These are phyloP conservation scores for Bocquillonia castaneifolia DNA, from an alignment of 441 rosid genomes.

Conservation along the genomic window DNA sequence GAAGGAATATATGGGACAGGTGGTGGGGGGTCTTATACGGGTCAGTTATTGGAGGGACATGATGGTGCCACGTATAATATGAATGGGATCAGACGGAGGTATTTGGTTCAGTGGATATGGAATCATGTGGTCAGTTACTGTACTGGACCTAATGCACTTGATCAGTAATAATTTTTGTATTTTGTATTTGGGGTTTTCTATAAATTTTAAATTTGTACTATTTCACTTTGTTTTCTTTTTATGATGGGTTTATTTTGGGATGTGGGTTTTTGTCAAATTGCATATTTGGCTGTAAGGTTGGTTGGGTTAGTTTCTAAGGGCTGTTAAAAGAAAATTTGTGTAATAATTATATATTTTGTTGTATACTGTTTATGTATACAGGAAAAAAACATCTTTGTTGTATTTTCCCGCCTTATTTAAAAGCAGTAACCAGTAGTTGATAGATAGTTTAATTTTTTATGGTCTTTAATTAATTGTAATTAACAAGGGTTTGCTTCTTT, in stretches of 20 bases:
- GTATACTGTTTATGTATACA: constrained; percentile 33
- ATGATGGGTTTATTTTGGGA: constrained; percentile 4
- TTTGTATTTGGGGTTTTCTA: not conserved
- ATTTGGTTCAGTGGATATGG: constrained; percentile 95
- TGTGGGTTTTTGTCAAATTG: constrained; percentile 14
- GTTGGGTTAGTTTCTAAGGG: constrained; percentile 30
- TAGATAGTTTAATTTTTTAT: no score
- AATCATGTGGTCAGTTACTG: constrained; percentile 73
- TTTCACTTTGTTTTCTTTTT: not conserved
- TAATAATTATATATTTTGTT: constrained; percentile 23
- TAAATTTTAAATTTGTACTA: not conserved
- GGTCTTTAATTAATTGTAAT: no score
- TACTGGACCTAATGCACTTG: constrained; percentile 93
- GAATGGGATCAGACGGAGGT: constrained; percentile 79
- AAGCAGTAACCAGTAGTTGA: not conserved
- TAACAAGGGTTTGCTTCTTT: no score
- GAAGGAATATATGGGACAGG: constrained; percentile 98
- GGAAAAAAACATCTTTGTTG: not conserved
- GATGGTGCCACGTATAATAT: constrained; percentile 86
- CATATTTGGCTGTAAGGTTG: constrained; percentile 22
- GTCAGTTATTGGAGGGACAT: constrained; percentile 63
- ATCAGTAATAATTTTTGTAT: constrained; percentile 34
- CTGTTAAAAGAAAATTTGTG: constrained; percentile 26
- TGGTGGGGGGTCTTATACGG: constrained; percentile 95
- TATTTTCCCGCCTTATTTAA: constrained; percentile 17